Conservation (phyloP, 441 rosid genomes). For the Isatis lusitanica region DNA sequence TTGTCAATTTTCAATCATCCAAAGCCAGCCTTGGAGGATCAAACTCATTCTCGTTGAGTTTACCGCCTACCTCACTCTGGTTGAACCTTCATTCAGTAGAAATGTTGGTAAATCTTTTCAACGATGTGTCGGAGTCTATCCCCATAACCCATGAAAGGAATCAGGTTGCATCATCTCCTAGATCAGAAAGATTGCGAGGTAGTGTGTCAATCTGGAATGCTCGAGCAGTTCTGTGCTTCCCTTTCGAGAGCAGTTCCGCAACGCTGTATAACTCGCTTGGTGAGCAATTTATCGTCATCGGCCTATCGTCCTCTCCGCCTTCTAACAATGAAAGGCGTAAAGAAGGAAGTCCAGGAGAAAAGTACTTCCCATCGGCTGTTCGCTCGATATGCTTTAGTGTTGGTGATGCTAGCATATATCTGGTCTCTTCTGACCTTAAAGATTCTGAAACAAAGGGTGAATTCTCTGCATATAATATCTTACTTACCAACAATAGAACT, state of each 20-base stretch:
- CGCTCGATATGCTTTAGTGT: conserved; percentile 56
- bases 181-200: conserved; percentile 53
- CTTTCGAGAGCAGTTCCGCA: conserved; percentile 52
- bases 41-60: conserved; percentile 60
- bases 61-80: conserved; percentile 80
- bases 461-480: conserved; percentile 55
- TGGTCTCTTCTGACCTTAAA: conserved; percentile 53
- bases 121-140: conserved; percentile 49
- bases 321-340: conserved; percentile 40
- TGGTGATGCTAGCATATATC: conserved; percentile 60
- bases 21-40: conserved; percentile 45
- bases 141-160: conserved; percentile 34
- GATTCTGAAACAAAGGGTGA: conserved; percentile 44
- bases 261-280: conserved; percentile 43
- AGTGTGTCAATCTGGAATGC: conserved; percentile 65
- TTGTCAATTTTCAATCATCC: conserved; percentile 43
- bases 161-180: conserved; percentile 44
- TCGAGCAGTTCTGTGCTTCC: conserved; percentile 78
- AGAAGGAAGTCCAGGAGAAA: conserved; percentile 41
- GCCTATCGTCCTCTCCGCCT: conserved; percentile 52
- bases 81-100: conserved; percentile 58
- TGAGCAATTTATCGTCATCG: conserved; percentile 74
- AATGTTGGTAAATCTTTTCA: conserved; percentile 55
- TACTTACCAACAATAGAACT: conserved; percentile 51
- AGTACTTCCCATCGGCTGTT: conserved; percentile 43